A percentile compares a stretch with the other conserved stretches of the same genome.
These are phyloP conservation scores for Fraxinus nigra DNA, from an alignment of 305 asterid genomes.

Conservation along the genomic window DNA sequence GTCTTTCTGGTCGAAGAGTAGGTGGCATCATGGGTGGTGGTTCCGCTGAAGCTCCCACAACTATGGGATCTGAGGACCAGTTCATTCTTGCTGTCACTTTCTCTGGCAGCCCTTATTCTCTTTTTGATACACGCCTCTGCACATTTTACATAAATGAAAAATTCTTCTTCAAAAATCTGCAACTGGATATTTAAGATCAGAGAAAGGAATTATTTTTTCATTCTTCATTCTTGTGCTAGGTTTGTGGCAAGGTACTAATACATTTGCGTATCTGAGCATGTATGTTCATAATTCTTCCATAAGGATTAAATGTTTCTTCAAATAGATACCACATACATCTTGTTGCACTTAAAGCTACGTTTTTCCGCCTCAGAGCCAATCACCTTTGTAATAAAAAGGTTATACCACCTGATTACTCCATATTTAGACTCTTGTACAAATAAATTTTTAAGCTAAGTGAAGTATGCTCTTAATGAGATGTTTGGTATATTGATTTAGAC, in stretches of 20 bases:
- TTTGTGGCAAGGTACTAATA: not conserved
- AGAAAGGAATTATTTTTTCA: not conserved
- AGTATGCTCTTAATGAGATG: too few species aligned
- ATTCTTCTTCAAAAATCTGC: not conserved
- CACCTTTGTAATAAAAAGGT: too few species aligned
- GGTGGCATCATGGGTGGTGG: conserved; percentile 77
- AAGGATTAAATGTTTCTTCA: not conserved
- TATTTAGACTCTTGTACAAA: too few species aligned
- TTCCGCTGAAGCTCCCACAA: conserved; percentile 46
- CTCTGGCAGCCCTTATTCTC: not conserved
- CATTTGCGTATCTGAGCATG: not conserved
- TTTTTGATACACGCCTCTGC: conserved; percentile 2
- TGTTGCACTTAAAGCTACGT: too few species aligned
- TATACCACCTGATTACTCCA: too few species aligned
- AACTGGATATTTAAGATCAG: not conserved
- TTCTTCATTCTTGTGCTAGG: not conserved
- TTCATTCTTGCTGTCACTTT: conserved; percentile 32
- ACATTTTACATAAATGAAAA: not conserved
- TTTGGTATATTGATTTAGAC: too few species aligned
- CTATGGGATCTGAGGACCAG: conserved; percentile 29
- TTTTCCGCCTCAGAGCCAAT: too few species aligned
- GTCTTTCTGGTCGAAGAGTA: conserved; percentile 58
- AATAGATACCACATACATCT: not conserved
- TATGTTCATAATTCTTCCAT: not conserved
- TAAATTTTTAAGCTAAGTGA: too few species aligned